These are phyloP conservation scores for Neurospora sp. DNA, from an alignment of 495 filamentous ascomycete genomes.

Conservation along the genomic window DNA sequence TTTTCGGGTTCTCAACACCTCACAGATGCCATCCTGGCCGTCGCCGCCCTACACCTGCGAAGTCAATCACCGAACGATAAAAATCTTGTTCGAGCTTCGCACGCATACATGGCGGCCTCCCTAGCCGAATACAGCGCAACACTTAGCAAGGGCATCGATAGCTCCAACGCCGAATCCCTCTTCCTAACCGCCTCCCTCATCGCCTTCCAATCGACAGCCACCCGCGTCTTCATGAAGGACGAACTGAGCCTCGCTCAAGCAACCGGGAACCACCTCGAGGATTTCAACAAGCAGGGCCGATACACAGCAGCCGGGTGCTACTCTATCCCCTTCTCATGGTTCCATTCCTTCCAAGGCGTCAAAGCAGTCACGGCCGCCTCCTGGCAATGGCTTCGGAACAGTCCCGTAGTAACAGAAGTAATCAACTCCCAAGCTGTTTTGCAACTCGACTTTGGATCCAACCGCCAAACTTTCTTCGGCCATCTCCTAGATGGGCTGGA, in stretches of 20 bases:
- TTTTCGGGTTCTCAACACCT: slow-evolving; percentile 42
- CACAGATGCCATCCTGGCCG: slow-evolving; percentile 45
- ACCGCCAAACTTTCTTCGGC: slow-evolving; percentile 37
- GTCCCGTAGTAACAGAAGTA: slow-evolving; percentile 39
- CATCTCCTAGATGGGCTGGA: slow-evolving; percentile 41
- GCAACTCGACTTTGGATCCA: slow-evolving; percentile 33
- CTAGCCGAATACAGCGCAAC: slow-evolving; percentile 42
- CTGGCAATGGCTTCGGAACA: slow-evolving; percentile 42
- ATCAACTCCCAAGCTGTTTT: slow-evolving; percentile 46
- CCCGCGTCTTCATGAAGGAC: slow-evolving; percentile 40
- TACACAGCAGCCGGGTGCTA: slow-evolving; percentile 23
- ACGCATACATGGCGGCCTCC: slow-evolving; percentile 48
- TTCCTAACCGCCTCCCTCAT: slow-evolving; percentile 46
- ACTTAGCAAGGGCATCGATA: slow-evolving; percentile 38
- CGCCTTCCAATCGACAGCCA: slow-evolving; percentile 47
- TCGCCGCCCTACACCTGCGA: slow-evolving; percentile 46
- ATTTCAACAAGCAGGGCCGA: not conserved
- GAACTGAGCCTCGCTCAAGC: slow-evolving; percentile 15
- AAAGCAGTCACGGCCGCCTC: slow-evolving; percentile 42
- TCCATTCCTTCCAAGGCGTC: slow-evolving; percentile 50
- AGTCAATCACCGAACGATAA: slow-evolving; percentile 38
- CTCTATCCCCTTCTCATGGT: slow-evolving; percentile 42
- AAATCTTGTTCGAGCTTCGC: slow-evolving; percentile 42
- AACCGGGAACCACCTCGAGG: not conserved
- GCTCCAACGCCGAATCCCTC: slow-evolving; percentile 43